phyloP scores from a whole-genome alignment of 306 rosid species.

The Herpetospermum pedunculosum region DNA sequence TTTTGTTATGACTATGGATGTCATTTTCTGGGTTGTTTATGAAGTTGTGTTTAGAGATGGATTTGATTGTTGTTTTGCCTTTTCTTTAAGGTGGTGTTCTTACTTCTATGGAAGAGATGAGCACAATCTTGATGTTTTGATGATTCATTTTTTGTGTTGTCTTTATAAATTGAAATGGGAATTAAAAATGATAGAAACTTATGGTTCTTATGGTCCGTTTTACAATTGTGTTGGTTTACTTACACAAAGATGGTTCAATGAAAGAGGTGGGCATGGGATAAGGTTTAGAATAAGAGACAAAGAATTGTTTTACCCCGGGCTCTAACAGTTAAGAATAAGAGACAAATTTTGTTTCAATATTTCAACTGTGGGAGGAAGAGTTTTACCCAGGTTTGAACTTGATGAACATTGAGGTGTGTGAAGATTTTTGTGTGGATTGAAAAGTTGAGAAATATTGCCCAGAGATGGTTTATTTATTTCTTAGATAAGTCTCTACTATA shows the following conservation, averaged over 20 bases:
- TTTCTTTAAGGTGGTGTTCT: background rate
- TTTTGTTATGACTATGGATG: background rate
- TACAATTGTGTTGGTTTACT: too few species aligned
- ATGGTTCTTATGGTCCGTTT: background rate
- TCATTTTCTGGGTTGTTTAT: background rate
- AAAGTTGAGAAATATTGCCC: background rate
- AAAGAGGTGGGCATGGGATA: too few species aligned
- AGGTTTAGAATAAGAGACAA: too few species aligned
- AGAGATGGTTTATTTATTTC: too few species aligned
- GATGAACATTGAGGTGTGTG: background rate
- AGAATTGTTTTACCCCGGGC: too few species aligned
- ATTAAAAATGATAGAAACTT: background rate
- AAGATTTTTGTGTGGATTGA: background rate
- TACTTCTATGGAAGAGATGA: background rate
- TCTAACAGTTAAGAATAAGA: background rate
- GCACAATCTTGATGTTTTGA: background rate
- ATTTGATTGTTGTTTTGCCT: background rate
- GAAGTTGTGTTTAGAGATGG: background rate
- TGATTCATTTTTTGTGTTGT: background rate
- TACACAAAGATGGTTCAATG: too few species aligned
- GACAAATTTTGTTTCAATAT: background rate
- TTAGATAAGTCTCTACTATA: too few species aligned
- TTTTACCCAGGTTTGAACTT: background rate
- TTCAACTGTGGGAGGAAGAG: background rate
- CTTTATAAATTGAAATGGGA: background rate